Base-by-base conservation (phyloP, 2,329 filamentous ascomycete genomes). In the Emergomyces orientalis region DNA sequence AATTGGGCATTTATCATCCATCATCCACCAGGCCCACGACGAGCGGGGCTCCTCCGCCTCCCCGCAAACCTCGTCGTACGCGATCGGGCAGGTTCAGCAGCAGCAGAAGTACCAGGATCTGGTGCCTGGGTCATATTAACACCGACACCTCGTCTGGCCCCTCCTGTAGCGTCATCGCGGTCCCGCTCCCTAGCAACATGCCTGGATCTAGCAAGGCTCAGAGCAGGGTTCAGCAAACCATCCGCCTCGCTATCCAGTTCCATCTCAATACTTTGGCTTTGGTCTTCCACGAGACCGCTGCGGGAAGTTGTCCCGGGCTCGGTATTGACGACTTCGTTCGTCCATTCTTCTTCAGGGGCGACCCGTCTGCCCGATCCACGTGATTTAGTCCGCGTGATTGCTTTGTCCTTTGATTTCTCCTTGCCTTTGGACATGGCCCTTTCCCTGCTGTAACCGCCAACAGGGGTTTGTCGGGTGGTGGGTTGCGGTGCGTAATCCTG, bases 211-310 rank as follows among this genome's bases (percentile, higher is more conserved):
- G 63, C 63, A 25, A 70, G 73, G n/a, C 68, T 68, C 37, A 79
- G 68, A 0, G 77, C 77, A 6, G 73, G 72, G 25, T 73, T 69
- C 2, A 80, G 66, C 6, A 80, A 67, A 5, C 72, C 74, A 60
- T 78, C 75, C 1, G 77, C 78, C 63, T 78, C 75, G 7, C 73
- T 70, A 65, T 80, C 78, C 13, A 80, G 67, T 56, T 76, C 76
- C 72, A 75, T 76, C 58, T 75, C 74, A 2, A 76, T 70, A 14
- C 68, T 69, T n/a, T 75, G 72, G n/a, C 19, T 39, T 17, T 25
- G 56, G 27, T 45, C 39, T n/a, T 59, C 56, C 13, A 47, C 39
- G 22, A 59, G 37, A 73, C 72, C n/a, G 71, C 47, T 9, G 70
- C 69, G 27, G 61, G 37, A 37, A 25, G 66, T 67, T 0, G 64